These are phyloP conservation scores for Chloropicon primus DNA, from an alignment of 139 green algal species.

Conservation along the genomic window DNA sequence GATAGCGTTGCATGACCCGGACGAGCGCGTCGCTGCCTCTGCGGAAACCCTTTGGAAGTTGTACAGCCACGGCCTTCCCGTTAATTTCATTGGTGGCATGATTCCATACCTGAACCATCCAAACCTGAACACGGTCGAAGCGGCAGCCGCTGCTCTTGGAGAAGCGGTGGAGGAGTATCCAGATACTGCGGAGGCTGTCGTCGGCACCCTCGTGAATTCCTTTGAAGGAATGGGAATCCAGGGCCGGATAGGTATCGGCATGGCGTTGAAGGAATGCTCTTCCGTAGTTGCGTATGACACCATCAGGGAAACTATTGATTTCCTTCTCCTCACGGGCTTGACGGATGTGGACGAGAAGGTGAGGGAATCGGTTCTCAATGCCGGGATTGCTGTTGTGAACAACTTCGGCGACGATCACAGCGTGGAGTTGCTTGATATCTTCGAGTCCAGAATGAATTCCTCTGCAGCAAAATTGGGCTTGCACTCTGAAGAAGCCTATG, in stretches of 20 bases:
- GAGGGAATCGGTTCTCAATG: background rate
- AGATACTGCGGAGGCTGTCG: background rate
- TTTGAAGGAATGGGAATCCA: background rate
- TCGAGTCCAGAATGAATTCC: conserved; percentile 66
- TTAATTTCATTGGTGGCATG: background rate
- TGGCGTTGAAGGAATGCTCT: background rate
- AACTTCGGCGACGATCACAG: background rate
- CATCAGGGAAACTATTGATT: background rate
- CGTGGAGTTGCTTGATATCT: conserved; percentile 59
- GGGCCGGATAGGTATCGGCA: background rate
- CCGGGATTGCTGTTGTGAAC: background rate
- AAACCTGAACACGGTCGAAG: background rate
- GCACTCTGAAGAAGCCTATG: conserved; percentile 47
- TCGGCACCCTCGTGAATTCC: background rate
- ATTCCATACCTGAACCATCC: background rate
- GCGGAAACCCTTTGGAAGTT: background rate
- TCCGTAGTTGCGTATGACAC: background rate
- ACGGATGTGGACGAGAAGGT: background rate
- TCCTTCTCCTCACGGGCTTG: background rate
- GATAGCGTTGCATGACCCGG: background rate
- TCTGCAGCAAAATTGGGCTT: conserved; percentile 9
- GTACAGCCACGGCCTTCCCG: background rate
- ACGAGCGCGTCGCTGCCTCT: background rate
- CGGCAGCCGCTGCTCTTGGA: background rate
- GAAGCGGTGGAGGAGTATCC: background rate